Evolutionary conservation across 352 stramenopile species (phyloP).

Genomic region (Pythium insidiosum): DNA sequence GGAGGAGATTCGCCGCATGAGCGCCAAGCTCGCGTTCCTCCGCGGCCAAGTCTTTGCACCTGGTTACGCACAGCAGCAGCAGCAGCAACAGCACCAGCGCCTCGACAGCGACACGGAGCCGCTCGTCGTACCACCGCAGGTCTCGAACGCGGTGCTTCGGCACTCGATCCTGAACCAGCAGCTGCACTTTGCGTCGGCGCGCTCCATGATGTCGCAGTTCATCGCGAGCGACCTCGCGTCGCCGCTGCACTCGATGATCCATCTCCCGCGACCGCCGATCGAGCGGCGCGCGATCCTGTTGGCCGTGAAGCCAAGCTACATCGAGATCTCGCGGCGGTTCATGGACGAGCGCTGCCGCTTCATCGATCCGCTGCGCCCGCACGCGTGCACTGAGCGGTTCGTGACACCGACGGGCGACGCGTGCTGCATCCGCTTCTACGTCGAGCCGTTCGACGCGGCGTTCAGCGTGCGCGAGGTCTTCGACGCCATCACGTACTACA

Average conservation of each 20-base stretch:
- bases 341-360: constrained; percentile 29
- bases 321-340: constrained; percentile 22
- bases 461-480: constrained; percentile 34
- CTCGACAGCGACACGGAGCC: too few relatives aligned
- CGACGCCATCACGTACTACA: constrained; percentile 44
- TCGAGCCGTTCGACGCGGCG: constrained; percentile 34
- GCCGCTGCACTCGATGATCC: constrained; percentile 20
- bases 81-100: too few relatives aligned
- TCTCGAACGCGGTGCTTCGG: constrained; percentile 11
- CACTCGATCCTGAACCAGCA: constrained; percentile 16
- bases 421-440: constrained; percentile 38
- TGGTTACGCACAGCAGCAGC: too few relatives aligned
- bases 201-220: constrained; percentile 13
- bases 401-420: constrained; percentile 34
- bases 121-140: too few relatives aligned
- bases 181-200: constrained; percentile 10
- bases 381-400: constrained; percentile 36
- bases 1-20: constrained; percentile 7
- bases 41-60: constrained; percentile 12
- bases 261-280: constrained; percentile 19
- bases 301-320: constrained; percentile 18
- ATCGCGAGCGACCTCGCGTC: constrained; percentile 7
- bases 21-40: constrained; percentile 9
- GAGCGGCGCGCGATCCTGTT: constrained; percentile 24
- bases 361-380: constrained; percentile 25